Evolutionary conservation across 106 monocot genomes (phyloP), one percentile per base, ranked within the genome.

Genomic region (Agapanthus africanus): DNA sequence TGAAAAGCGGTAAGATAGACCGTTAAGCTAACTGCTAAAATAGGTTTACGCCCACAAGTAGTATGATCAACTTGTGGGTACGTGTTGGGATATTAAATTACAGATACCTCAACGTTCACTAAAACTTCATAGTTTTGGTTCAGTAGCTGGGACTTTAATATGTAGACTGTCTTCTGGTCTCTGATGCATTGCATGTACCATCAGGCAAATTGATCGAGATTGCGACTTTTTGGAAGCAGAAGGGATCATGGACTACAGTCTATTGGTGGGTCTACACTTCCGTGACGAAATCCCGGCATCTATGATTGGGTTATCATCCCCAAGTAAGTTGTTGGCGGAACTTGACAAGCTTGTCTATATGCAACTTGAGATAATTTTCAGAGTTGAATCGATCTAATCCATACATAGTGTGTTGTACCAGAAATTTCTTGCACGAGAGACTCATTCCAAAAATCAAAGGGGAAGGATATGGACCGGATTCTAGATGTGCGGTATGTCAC

Each of bases 211-310:
- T 21, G 83, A 85, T 51, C 75, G 75, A 34, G 92, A 92, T 69
- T 92, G 92, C 69, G 78, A 85, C 62, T 92, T 92, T 51, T 60
- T 92, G 77, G 92, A 92, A 83, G 63, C 80, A 49, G 92, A 83
- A 57, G 79, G 85, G 32, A 92, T 92, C n/a, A 92, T 92, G 92
- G 92, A 92, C 66, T 92, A 92, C 39, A 92, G 92, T 65, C 78
- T 92, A 13, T 77, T 92, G 71, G 80, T 92, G 18, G 92, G 92
- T 47, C 59, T 88, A 70, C 92, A 92, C 46, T 92, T 92, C 51
- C 42, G 79, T 30, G 83, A 83, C 47, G 77, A 85, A 61, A 37
- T 64, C 28, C 72, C 80, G 13, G 71, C 82, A 40, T 77, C 87
- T 37, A 78, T 75, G 68, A 72, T 82, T 19, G 75, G 70, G 19